A percentile compares a stretch with the other conserved stretches of the same genome.
Conservation (phyloP, 2,329 filamentous ascomycete species). For the Aspergillus niger region DNA sequence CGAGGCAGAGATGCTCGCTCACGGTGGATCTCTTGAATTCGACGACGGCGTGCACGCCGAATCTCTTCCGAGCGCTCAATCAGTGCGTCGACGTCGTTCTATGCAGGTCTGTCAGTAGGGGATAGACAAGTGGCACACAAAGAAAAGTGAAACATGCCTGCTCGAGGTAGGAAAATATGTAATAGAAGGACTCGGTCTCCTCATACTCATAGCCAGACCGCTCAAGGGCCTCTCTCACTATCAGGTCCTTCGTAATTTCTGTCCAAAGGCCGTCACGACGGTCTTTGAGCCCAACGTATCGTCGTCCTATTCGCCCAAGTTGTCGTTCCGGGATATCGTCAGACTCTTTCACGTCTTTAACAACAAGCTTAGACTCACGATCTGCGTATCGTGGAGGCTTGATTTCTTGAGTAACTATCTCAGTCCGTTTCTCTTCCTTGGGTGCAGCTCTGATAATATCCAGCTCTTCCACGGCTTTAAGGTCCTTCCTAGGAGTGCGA, state of each 20-base stretch:
- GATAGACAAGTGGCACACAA: slow-evolving; percentile 1
- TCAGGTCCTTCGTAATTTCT: slow-evolving; percentile 91
- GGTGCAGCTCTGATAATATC: slow-evolving; percentile 81
- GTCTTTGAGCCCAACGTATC: slow-evolving; percentile 43
- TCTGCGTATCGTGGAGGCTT: slow-evolving; percentile 79
- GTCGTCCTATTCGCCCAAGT: slow-evolving; percentile 46
- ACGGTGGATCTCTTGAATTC: slow-evolving; percentile 61
- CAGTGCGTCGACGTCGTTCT: slow-evolving; percentile 86
- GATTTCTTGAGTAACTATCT: slow-evolving; percentile 73
- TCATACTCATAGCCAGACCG: slow-evolving; percentile 83
- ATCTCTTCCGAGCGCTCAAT: slow-evolving; percentile 83
- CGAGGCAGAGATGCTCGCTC: slow-evolving; percentile 38
- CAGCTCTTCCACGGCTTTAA: slow-evolving; percentile 68
- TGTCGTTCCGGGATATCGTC: slow-evolving; percentile 55
- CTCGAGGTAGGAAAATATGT: slow-evolving; percentile 85
- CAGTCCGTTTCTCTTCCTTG: slow-evolving; percentile 74
- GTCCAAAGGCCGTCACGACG: slow-evolving; percentile 77
- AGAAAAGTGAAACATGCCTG: slow-evolving; percentile 65
- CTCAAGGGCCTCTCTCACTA: slow-evolving; percentile 83
- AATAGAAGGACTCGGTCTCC: slow-evolving; percentile 86
- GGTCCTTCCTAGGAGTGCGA: slow-evolving; percentile 65
- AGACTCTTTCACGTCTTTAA: slow-evolving; percentile 62
- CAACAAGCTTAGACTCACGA: slow-evolving; percentile 70
- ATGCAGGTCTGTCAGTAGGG: slow-evolving; percentile 5
- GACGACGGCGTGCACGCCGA: slow-evolving; percentile 63